phyloP scores from a whole-genome alignment of 352 stramenopile genomes.

The Globisporangium cystogenes region DNA sequence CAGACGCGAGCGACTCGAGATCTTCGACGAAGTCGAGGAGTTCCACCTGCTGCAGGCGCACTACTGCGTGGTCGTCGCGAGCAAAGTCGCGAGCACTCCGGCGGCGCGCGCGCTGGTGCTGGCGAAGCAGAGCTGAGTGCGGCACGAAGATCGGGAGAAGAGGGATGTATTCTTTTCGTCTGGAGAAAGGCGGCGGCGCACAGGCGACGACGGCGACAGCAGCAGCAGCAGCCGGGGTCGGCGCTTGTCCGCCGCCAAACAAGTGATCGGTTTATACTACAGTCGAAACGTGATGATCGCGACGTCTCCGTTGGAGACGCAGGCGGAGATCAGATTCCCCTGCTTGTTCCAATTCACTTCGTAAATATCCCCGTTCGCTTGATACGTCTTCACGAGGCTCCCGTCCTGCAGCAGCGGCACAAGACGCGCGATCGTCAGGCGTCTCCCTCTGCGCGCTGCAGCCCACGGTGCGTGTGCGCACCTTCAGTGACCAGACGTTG shows the following conservation, averaged over 20 bases:
- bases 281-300: slow-evolving; percentile 89
- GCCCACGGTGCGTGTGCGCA: no score
- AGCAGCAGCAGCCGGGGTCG: not conserved
- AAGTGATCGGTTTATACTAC: slow-evolving; percentile 75
- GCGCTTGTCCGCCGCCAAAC: slow-evolving; percentile 5
- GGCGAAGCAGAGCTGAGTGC: slow-evolving; percentile 3
- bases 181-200: not conserved
- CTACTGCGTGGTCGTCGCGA: slow-evolving; percentile 88
- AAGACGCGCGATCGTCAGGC: not conserved
- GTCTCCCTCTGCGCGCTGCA: not conserved
- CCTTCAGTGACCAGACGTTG: slow-evolving; percentile 96
- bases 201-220: not conserved
- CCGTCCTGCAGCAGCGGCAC: slow-evolving; percentile 38
- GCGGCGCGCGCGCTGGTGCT: slow-evolving; percentile 30
- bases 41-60: slow-evolving; percentile 89
- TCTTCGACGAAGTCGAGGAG: slow-evolving; percentile 92
- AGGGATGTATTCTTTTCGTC: slow-evolving; percentile 1
- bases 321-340: slow-evolving; percentile 81
- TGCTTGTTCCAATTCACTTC: slow-evolving; percentile 97
- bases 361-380: slow-evolving; percentile 96
- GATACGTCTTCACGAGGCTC: slow-evolving; percentile 81
- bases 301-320: slow-evolving; percentile 82
- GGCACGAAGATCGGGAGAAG: not conserved
- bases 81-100: slow-evolving; percentile 24
- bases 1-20: slow-evolving; percentile 82